Evolutionary conservation across 331 rosid genomes (phyloP), one percentile per base, ranked within the genome.

Genomic region (Dryas integrifolia): DNA sequence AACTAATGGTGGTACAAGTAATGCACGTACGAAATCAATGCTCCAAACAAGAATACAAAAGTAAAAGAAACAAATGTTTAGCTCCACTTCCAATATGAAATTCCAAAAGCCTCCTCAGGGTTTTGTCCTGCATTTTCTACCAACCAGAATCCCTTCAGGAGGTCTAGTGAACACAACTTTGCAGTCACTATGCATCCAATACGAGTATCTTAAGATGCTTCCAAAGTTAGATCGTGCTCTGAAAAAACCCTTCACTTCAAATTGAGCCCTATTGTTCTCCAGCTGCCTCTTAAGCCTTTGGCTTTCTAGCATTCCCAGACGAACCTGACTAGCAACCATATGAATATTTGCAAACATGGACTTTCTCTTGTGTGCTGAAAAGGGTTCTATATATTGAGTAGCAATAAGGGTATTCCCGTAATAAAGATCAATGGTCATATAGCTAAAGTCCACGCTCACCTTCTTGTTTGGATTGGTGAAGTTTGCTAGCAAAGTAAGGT

Each of bases 391-490:
- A 67, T 82, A 86, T 48, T 87, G 92, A 6, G 89, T 48, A 21
- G 93, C 90, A 49, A 92, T 64, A 15, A 86, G 89, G 65, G 96
- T 88, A n/a, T 77, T 74, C 47, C 96, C 99, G 7, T 86, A 92
- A 79, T 88, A 83, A 1, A 90, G 78, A 74, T 83, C 76, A 12
- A 95, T 59, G 35, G 1, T 72, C 77, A 88, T 82, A 16, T 82
- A 79, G 82, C 91, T 92, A 87, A 86, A 95, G 68, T 89, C 92
- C 58, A 95, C 88, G 14, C 82, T 86, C 0, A 88, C 96, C 77
- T 87, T 95, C 85, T 82, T 88, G 87, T 92, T 95, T 48, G 99
- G 99, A 55, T 92, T 95, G 59, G 96, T 83, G 86, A 95, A 88
- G 83, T 95, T 95, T 57, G 90, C 88, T 6, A 95, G 86, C 57